These are phyloP conservation scores for Penicillium canariense DNA, from an alignment of 495 filamentous ascomycete genomes.

Conservation along the genomic window DNA sequence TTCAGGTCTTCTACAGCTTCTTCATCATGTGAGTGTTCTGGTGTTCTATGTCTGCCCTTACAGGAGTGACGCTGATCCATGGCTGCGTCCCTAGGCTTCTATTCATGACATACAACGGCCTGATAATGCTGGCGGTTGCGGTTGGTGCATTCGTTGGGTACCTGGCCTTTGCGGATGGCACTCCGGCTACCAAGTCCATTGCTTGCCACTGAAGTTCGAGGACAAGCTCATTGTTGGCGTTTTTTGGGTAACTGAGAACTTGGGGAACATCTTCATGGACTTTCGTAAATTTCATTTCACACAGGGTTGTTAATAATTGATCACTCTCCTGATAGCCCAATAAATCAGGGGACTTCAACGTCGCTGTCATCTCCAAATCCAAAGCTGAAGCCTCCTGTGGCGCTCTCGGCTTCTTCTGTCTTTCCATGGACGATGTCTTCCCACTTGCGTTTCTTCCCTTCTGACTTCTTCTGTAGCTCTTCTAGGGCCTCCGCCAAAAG, in stretches of 20 bases:
- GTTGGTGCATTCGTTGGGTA: constrained; percentile 89
- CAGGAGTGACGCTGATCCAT: not conserved
- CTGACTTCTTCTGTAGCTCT: constrained; percentile 60
- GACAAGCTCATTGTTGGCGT: not conserved
- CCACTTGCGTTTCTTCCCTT: constrained; percentile 80
- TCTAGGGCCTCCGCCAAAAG: constrained; percentile 61
- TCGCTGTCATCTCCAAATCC: constrained; percentile 70
- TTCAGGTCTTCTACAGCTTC: constrained; percentile 98
- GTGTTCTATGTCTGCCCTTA: not conserved
- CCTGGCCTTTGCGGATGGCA: constrained; percentile 69
- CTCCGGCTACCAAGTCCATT: constrained; percentile 71
- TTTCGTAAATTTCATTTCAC: constrained; percentile 7
- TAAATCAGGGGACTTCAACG: constrained; percentile 49
- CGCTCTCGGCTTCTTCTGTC: constrained; percentile 40
- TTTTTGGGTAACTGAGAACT: not conserved
- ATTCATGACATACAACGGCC: constrained; percentile 99
- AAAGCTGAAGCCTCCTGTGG: constrained; percentile 71
- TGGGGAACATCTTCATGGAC: not conserved
- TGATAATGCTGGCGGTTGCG: constrained; percentile 90
- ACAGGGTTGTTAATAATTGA: not conserved
- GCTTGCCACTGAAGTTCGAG: constrained; percentile 71
- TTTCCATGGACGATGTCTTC: constrained; percentile 62
- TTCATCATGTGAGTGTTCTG: constrained; percentile 88
- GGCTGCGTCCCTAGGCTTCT: constrained; percentile 67
- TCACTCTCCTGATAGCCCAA: not conserved